Percentiles rank a stretch among this genome's conserved stretches.
Conservation (phyloP, 129 eudicot species). For the Lactuca sativa region DNA sequence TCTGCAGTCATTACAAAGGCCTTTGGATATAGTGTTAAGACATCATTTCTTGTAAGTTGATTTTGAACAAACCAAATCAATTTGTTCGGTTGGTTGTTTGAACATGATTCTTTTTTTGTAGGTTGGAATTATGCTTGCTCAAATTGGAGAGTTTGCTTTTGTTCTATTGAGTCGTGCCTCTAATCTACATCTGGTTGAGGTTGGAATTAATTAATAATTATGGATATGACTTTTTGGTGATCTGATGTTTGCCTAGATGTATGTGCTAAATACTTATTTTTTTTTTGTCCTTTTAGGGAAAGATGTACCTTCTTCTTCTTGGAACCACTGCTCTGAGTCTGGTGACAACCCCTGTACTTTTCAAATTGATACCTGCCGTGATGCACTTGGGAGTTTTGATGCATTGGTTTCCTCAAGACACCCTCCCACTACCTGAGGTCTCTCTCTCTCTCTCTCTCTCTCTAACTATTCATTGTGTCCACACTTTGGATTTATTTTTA, state of each 20-base stretch:
- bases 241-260: neutral
- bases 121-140: conserved; percentile 98
- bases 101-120: conserved; percentile 8
- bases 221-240: too few relatives aligned
- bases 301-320: conserved; percentile 93
- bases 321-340: conserved; percentile 99
- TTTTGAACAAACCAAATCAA: neutral
- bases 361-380: conserved; percentile 80
- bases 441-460: conserved; percentile 28
- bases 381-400: conserved; percentile 89
- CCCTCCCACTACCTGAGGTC: conserved; percentile 59
- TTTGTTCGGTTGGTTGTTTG: too few relatives aligned
- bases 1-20: conserved; percentile 69
- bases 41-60: conserved; percentile 76
- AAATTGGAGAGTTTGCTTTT: conserved; percentile 98
- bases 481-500: too few relatives aligned
- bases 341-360: conserved; percentile 90
- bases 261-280: conserved; percentile 4
- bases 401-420: conserved; percentile 94
- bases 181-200: conserved; percentile 89
- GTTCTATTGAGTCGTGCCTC: conserved; percentile 98
- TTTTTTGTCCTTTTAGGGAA: conserved; percentile 51
- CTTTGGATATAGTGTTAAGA: conserved; percentile 70
- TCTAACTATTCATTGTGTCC: neutral
- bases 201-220: neutral